phyloP scores from a whole-genome alignment of 2,329 filamentous ascomycete species.

The Fusarium algeriense region DNA sequence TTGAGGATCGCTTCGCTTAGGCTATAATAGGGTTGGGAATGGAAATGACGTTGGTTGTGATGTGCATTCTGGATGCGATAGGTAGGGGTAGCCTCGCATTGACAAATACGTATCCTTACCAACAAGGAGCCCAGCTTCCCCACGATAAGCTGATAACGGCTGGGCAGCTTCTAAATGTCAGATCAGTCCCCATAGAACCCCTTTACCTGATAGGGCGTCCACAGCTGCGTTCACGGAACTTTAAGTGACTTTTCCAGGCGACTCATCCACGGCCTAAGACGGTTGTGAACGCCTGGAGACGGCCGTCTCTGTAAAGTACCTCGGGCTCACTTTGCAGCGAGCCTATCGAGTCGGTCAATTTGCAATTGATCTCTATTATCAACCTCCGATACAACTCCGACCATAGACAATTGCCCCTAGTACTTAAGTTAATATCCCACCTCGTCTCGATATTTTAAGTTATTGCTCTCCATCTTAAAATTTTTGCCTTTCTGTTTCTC shows the following conservation, averaged over 20 bases:
- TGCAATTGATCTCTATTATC: constrained; percentile 35
- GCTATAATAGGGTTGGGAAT: constrained; percentile 10
- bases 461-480: constrained; percentile 13
- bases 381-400: constrained; percentile 47
- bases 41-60: constrained; percentile 38
- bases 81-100: constrained; percentile 37
- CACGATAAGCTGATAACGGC: constrained; percentile 37
- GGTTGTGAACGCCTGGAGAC: constrained; percentile 45
- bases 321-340: constrained; percentile 31
- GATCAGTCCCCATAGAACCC: constrained; percentile 11
- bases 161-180: constrained; percentile 11
- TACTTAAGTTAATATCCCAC: constrained; percentile 37
- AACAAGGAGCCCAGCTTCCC: background rate
- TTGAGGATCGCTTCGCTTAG: constrained; percentile 28
- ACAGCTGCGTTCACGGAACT: constrained; percentile 30
- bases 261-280: constrained; percentile 39
- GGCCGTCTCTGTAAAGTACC: constrained; percentile 44
- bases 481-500: background rate
- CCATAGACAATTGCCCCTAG: constrained; percentile 27
- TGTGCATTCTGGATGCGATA: constrained; percentile 31
- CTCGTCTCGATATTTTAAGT: constrained; percentile 3
- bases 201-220: constrained; percentile 17
- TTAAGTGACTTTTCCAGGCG: constrained; percentile 31
- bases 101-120: constrained; percentile 40
- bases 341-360: constrained; percentile 40